Evolutionary conservation across 352 stramenopile genomes (phyloP).

Genomic region (Phytophthora melonis): DNA sequence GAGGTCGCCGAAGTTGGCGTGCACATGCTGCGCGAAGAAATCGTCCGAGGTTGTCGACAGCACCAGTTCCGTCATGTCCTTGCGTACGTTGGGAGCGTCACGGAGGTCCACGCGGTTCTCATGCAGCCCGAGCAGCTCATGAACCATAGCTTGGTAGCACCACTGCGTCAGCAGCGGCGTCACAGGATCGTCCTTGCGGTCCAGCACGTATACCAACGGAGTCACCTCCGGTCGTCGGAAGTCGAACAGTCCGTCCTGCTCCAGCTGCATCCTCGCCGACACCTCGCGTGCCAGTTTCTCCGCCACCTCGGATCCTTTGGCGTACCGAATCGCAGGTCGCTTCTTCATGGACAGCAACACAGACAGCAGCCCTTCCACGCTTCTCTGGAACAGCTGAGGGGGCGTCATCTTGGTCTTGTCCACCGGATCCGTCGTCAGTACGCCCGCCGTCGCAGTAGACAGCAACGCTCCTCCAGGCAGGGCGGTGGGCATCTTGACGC

Average conservation of each 20-base stretch:
- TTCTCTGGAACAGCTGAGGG: slow-evolving; percentile 88
- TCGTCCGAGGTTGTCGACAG: slow-evolving; percentile 95
- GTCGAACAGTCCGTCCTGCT: slow-evolving; percentile 98
- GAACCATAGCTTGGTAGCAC: slow-evolving; percentile 99
- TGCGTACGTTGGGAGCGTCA: slow-evolving; percentile 93
- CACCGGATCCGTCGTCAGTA: slow-evolving; percentile 49
- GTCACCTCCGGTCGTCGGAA: slow-evolving; percentile 91
- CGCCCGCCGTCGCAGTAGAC: slow-evolving; percentile 56
- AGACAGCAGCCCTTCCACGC: slow-evolving; percentile 94
- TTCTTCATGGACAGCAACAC: slow-evolving; percentile 97
- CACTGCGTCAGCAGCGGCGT: slow-evolving; percentile 98
- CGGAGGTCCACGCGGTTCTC: slow-evolving; percentile 98
- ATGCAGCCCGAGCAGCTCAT: slow-evolving; percentile 98
- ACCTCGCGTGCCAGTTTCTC: slow-evolving; percentile 96
- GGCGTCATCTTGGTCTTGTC: slow-evolving; percentile 44
- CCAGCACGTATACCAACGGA: slow-evolving; percentile 95
- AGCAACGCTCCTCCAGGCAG: slow-evolving; percentile 31
- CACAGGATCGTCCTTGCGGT: slow-evolving; percentile 98
- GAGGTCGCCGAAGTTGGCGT: slow-evolving; percentile 99
- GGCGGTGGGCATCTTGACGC: slow-evolving; percentile 52
- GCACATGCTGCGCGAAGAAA: slow-evolving; percentile 97
- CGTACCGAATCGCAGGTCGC: slow-evolving; percentile 96
- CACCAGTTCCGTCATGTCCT: slow-evolving; percentile 98
- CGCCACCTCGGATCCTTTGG: slow-evolving; percentile 92
- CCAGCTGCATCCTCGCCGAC: slow-evolving; percentile 92